Evolutionary conservation across 1,284 basidiomycete genomes (phyloP).

Genomic region (Fomes fomentarius): DNA sequence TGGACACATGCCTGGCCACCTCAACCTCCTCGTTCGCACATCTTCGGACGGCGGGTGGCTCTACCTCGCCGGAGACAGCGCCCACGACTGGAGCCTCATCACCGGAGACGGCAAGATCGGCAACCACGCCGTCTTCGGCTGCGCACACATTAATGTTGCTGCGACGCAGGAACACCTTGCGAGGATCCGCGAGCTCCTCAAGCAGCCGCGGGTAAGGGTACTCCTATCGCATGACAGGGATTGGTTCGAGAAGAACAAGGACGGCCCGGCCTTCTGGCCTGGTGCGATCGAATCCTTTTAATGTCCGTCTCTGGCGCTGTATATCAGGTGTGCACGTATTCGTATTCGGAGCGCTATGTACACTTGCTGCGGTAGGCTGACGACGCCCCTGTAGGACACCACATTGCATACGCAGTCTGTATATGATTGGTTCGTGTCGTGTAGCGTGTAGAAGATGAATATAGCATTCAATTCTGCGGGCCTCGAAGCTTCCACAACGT

Average conservation of each 20-base stretch:
- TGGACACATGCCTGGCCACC: slow-evolving; percentile 56
- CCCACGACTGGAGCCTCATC: slow-evolving; percentile 56
- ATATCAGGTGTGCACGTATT: too few species aligned
- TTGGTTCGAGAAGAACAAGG: slow-evolving; percentile 53
- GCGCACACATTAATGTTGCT: slow-evolving; percentile 47
- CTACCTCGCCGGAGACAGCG: slow-evolving; percentile 57
- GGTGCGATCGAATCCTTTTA: slow-evolving; percentile 1
- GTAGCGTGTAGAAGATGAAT: too few species aligned
- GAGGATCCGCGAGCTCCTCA: slow-evolving; percentile 41
- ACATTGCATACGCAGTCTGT: too few species aligned
- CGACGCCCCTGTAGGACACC: too few species aligned
- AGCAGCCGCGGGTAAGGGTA: slow-evolving; percentile 44
- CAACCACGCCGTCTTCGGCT: slow-evolving; percentile 31
- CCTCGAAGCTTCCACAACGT: too few species aligned
- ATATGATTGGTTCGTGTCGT: too few species aligned
- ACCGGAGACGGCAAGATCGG: slow-evolving; percentile 49
- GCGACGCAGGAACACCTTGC: slow-evolving; percentile 44
- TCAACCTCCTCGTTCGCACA: slow-evolving; percentile 61
- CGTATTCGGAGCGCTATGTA: too few species aligned
- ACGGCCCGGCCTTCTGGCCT: slow-evolving; percentile 31
- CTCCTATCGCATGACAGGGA: slow-evolving; percentile 54
- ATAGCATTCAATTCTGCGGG: too few species aligned
- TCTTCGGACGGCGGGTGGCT: slow-evolving; percentile 57
- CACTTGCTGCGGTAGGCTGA: too few species aligned
- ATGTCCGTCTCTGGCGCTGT: too few species aligned